Evolutionary conservation across 805 yeast species (phyloP).

Genomic region (Hanseniaspora meyeri): DNA sequence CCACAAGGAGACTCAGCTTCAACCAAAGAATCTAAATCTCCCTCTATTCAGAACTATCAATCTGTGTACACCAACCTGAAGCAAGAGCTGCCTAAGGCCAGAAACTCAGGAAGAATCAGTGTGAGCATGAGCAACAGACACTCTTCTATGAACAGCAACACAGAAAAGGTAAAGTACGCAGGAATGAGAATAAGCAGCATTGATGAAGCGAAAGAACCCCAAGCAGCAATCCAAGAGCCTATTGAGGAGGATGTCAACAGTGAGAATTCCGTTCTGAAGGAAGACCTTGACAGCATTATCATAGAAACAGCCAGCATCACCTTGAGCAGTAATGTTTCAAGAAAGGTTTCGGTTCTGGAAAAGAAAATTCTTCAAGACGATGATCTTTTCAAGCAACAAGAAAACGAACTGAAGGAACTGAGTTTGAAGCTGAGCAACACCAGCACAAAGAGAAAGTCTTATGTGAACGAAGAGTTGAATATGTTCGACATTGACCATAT

Average conservation of each 20-base stretch:
- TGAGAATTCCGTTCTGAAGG: background rate
- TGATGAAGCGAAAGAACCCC: background rate
- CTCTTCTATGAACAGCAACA: background rate
- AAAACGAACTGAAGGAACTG: slow-evolving; percentile 3
- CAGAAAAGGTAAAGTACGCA: background rate
- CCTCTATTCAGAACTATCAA: slow-evolving; percentile 1
- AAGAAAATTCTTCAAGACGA: slow-evolving; percentile 11
- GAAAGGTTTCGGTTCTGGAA: background rate
- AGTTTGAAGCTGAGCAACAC: background rate
- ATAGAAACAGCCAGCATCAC: background rate
- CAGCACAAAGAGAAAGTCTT: background rate
- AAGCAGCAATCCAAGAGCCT: background rate
- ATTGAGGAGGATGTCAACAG: background rate
- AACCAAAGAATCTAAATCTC: background rate
- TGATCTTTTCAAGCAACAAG: slow-evolving; percentile 10
- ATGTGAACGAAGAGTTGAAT: background rate
- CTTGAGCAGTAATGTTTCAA: background rate
- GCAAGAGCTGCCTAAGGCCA: slow-evolving; percentile 9
- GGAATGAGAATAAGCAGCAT: background rate
- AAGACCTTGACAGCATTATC: background rate
- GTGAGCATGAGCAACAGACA: background rate
- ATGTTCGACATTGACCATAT: background rate
- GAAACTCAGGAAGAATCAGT: slow-evolving; percentile 14
- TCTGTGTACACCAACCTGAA: slow-evolving; percentile 1
- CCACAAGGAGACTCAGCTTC: background rate